A percentile compares a stretch with the other conserved stretches of the same genome.
These are phyloP conservation scores for Vanrija pseudolonga DNA, from an alignment of 1,284 basidiomycete genomes.

Conservation along the genomic window DNA sequence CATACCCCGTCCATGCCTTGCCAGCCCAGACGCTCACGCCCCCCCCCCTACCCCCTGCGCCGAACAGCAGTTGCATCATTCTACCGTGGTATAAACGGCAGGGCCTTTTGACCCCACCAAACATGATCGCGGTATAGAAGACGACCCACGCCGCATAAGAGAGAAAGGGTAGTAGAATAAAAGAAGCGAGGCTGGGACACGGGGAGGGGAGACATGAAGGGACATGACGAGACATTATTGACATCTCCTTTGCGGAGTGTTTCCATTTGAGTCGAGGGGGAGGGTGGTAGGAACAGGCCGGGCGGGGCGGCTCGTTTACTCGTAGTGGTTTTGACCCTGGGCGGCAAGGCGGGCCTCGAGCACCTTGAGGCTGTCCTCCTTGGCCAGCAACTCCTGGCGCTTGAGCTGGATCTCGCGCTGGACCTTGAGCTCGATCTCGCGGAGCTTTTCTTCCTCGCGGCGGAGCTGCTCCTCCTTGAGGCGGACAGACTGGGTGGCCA, in stretches of 20 bases:
- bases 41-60: not conserved
- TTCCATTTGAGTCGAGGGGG: slow-evolving; percentile 72
- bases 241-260: slow-evolving; percentile 68
- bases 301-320: slow-evolving; percentile 32
- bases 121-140: not conserved
- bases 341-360: slow-evolving; percentile 46
- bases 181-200: not conserved
- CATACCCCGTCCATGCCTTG: too few species aligned
- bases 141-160: too few species aligned
- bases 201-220: not conserved
- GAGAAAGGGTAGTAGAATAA: not conserved
- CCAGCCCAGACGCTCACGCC: not conserved
- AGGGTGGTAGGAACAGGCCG: slow-evolving; percentile 60
- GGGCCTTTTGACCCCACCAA: not conserved
- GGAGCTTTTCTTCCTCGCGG: slow-evolving; percentile 95
- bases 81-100: not conserved
- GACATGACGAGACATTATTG: slow-evolving; percentile 5
- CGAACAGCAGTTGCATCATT: too few species aligned
- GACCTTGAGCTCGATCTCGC: slow-evolving; percentile 96
- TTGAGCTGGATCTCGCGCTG: slow-evolving; percentile 99
- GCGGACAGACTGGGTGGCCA: slow-evolving; percentile 92
- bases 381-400: slow-evolving; percentile 90
- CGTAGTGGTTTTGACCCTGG: slow-evolving; percentile 15
- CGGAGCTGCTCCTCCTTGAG: slow-evolving; percentile 99
- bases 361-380: slow-evolving; percentile 64